These are phyloP conservation scores for Solanum stenotomum DNA, from an alignment of 257 asterid species.

Conservation along the genomic window DNA sequence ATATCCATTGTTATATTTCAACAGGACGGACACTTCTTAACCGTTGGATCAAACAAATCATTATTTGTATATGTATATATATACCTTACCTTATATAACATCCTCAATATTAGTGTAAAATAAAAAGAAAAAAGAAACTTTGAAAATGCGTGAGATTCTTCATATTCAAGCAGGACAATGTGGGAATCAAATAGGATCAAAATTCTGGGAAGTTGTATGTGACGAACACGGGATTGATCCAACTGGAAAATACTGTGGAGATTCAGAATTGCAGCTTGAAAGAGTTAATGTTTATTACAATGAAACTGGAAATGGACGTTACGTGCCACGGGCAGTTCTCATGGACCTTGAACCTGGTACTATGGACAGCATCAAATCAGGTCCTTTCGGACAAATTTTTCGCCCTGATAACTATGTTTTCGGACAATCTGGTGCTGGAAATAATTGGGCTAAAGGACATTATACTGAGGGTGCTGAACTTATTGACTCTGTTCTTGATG, in stretches of 20 bases:
- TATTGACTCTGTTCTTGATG: constrained; percentile 22
- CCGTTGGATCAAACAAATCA: not conserved
- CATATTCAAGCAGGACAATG: constrained; percentile 27
- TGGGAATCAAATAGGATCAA: constrained; percentile 25
- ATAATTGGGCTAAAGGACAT: constrained; percentile 24
- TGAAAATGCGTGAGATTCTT: constrained; percentile 23
- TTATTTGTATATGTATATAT: not conserved
- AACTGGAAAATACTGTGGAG: constrained; percentile 12
- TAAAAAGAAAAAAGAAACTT: not conserved
- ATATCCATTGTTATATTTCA: not conserved
- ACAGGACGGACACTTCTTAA: not conserved
- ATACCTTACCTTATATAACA: not conserved
- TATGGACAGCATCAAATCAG: constrained; percentile 15
- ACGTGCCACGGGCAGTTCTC: constrained; percentile 16
- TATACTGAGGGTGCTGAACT: constrained; percentile 25
- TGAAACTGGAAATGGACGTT: constrained; percentile 18
- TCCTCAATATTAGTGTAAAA: not conserved
- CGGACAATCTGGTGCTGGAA: constrained; percentile 24
- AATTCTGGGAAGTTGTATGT: constrained; percentile 23
- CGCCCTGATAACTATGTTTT: constrained; percentile 18
- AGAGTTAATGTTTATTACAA: constrained; percentile 20
- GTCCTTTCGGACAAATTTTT: constrained; percentile 16
- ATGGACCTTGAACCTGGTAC: constrained; percentile 27
- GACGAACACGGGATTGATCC: constrained; percentile 24
- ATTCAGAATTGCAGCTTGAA: constrained; percentile 10